These are phyloP conservation scores for Acephala macrosclerotiorum DNA, from an alignment of 2,329 filamentous ascomycete species.

Conservation along the genomic window DNA sequence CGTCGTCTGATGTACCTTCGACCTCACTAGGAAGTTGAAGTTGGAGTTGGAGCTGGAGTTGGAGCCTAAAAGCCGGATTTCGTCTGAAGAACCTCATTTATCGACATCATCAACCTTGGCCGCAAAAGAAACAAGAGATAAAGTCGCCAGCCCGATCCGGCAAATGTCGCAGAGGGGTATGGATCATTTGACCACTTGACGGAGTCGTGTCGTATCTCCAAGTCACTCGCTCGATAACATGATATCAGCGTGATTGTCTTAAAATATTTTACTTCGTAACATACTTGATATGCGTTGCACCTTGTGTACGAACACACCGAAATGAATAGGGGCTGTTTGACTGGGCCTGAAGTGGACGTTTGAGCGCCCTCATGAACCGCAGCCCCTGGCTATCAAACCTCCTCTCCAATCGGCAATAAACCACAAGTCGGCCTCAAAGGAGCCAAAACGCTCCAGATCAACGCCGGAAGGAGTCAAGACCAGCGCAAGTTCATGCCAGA, in stretches of 20 bases:
- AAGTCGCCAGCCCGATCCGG: slow-evolving; percentile 1
- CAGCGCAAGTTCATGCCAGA: slow-evolving; percentile 7
- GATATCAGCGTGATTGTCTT: not conserved
- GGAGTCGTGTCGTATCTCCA: not conserved
- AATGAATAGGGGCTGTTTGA: not conserved
- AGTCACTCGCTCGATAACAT: not conserved
- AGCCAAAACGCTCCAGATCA: not conserved
- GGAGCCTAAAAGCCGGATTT: slow-evolving; percentile 8
- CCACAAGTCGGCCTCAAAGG: not conserved
- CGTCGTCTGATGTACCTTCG: slow-evolving; percentile 6
- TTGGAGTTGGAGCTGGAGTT: too few species aligned
- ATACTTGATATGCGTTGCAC: not conserved
- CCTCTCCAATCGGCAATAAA: not conserved
- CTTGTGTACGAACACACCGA: not conserved
- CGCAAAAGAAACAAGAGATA: slow-evolving; percentile 10
- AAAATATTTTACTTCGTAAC: not conserved
- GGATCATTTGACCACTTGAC: not conserved
- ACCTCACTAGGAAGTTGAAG: slow-evolving; percentile 1
- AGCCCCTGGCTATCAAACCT: not conserved
- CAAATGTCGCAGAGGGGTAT: not conserved
- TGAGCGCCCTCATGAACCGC: not conserved
- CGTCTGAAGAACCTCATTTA: slow-evolving; percentile 1
- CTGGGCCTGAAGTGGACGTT: not conserved
- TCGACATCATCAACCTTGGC: not conserved
- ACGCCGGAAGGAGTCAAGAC: slow-evolving; percentile 7